Conservation (phyloP, 257 asterid genomes). For the Nicotiana knightiana region DNA sequence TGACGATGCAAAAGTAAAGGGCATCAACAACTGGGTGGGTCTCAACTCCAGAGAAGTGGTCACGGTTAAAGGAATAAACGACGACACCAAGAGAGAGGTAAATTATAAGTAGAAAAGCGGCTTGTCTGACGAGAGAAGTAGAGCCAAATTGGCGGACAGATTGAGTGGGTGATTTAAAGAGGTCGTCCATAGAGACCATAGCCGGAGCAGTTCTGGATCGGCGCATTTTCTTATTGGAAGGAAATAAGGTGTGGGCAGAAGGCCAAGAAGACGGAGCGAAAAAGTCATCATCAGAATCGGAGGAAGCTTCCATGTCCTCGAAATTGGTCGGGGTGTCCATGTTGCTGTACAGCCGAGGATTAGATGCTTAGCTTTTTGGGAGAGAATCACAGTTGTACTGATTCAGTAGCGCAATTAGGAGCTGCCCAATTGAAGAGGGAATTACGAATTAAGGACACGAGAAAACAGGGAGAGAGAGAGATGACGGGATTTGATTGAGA, state of each 20-base stretch:
- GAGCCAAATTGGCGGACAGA: neutral
- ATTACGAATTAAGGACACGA: too few relatives aligned
- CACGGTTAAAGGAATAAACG: constrained; percentile 44
- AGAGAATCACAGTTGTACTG: neutral
- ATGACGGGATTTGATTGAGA: neutral
- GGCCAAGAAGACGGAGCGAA: neutral
- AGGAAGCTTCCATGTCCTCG: neutral
- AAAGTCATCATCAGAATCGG: neutral
- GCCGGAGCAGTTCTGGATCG: constrained; percentile 48
- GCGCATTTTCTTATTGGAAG: constrained; percentile 24
- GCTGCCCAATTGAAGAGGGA: neutral
- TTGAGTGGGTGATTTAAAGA: neutral
- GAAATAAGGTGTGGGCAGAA: constrained; percentile 11
- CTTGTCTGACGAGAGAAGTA: constrained; percentile 33
- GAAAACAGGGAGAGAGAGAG: neutral
- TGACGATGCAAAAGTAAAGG: constrained; percentile 70
- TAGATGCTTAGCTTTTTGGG: too few relatives aligned
- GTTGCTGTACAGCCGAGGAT: too few relatives aligned
- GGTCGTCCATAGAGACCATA: constrained; percentile 27
- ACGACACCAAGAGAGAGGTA: constrained; percentile 61
- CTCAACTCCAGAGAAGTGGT: constrained; percentile 40
- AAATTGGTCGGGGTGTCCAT: too few relatives aligned
- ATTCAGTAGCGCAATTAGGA: neutral
- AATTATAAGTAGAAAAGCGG: constrained; percentile 40
- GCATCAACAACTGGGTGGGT: constrained; percentile 79